phyloP scores from a whole-genome alignment of 192 early-diverging fungal genomes.

The Pilaira anomala region DNA sequence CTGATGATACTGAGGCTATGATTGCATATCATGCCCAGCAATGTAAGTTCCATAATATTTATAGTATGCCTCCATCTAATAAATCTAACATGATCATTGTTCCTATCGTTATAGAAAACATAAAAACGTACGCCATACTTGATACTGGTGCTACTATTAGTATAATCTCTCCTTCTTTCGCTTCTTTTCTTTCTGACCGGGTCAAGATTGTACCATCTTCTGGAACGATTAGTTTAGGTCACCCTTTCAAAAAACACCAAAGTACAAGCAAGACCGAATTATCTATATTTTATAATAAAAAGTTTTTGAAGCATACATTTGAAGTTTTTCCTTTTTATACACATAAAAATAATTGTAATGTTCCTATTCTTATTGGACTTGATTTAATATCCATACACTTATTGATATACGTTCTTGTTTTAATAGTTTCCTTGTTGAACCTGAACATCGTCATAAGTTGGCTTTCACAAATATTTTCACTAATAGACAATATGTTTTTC shows the following conservation, averaged over 20 bases:
- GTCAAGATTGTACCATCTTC: background rate
- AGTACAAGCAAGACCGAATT: background rate
- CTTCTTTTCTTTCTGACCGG: background rate
- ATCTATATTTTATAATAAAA: background rate
- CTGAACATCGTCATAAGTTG: too few species aligned
- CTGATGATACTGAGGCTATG: too few species aligned
- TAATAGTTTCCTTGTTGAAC: too few species aligned
- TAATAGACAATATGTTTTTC: too few species aligned
- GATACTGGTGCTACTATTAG: background rate
- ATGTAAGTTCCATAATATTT: background rate
- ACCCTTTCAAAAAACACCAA: background rate
- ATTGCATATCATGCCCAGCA: background rate
- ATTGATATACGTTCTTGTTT: background rate
- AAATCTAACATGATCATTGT: background rate
- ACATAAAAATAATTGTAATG: background rate
- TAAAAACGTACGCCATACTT: background rate
- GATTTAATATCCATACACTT: background rate
- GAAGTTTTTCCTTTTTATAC: background rate
- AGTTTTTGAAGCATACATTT: background rate
- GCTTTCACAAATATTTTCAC: too few species aligned
- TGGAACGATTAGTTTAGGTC: background rate
- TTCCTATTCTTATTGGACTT: background rate
- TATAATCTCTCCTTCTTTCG: background rate
- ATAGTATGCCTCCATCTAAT: background rate
- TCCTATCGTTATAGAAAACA: background rate